These are phyloP conservation scores for Pseudoneurospora amorphoporcata DNA, from an alignment of 495 filamentous ascomycete species.

Conservation along the genomic window DNA sequence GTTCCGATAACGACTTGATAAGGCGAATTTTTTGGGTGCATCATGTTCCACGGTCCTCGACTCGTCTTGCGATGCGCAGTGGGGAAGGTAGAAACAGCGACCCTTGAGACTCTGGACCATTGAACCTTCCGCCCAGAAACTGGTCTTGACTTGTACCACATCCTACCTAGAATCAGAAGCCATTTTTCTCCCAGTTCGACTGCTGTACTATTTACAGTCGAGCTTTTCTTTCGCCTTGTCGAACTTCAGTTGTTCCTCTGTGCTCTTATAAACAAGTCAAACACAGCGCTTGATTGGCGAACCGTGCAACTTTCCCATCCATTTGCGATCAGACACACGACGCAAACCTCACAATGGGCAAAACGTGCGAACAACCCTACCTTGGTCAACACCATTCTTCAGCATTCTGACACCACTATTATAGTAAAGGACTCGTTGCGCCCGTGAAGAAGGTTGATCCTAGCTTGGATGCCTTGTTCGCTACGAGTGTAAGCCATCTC, in stretches of 20 bases:
- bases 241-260: not conserved
- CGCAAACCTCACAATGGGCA: constrained; percentile 13
- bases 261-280: not conserved
- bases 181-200: not conserved
- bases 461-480: constrained; percentile 67
- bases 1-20: constrained; percentile 22
- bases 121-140: not conserved
- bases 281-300: not conserved
- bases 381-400: not conserved
- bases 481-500: constrained; percentile 60
- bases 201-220: not conserved
- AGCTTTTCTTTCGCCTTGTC: not conserved
- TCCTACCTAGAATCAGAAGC: not conserved
- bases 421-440: constrained; percentile 27
- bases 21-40: constrained; percentile 22
- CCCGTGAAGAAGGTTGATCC: constrained; percentile 56
- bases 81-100: not conserved
- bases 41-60: constrained; percentile 2
- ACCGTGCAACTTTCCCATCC: not conserved
- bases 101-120: not conserved
- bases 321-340: not conserved
- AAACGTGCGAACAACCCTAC: constrained; percentile 9
- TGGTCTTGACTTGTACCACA: not conserved
- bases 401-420: not conserved
- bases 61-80: constrained; percentile 1